These are phyloP conservation scores for Polyporus arcularius DNA, from an alignment of 768 basidiomycete species.

Conservation along the genomic window DNA sequence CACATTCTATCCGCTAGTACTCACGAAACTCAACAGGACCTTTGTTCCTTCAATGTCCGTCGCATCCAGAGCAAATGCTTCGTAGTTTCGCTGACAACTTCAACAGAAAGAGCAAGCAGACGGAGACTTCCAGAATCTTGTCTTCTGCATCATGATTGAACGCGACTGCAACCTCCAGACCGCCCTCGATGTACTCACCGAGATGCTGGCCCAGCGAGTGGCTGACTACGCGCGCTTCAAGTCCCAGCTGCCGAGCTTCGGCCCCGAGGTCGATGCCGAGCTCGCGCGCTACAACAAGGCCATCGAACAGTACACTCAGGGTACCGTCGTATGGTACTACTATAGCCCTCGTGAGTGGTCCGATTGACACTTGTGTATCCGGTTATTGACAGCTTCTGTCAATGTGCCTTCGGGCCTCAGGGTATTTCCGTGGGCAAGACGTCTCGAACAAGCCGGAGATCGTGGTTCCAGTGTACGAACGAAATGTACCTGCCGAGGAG, in stretches of 20 bases:
- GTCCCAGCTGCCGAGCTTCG: slow-evolving; percentile 37
- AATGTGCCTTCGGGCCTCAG: not conserved
- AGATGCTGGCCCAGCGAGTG: slow-evolving; percentile 38
- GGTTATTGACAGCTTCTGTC: not conserved
- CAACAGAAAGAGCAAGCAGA: slow-evolving; percentile 41
- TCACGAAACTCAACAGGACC: slow-evolving; percentile 30
- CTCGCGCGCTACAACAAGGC: slow-evolving; percentile 35
- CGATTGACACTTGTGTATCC: not conserved
- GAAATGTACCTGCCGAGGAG: not conserved
- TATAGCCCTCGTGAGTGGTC: slow-evolving; percentile 37
- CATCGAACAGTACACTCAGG: slow-evolving; percentile 40
- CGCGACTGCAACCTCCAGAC: slow-evolving; percentile 33
- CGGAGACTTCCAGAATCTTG: slow-evolving; percentile 42
- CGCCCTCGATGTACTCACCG: slow-evolving; percentile 39
- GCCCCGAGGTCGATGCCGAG: slow-evolving; percentile 35
- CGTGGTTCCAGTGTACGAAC: slow-evolving; percentile 15
- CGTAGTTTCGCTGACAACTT: not conserved
- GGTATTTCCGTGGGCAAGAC: slow-evolving; percentile 20
- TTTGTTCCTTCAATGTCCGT: slow-evolving; percentile 17
- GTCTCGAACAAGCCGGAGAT: slow-evolving; percentile 11
- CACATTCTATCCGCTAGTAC: slow-evolving; percentile 23
- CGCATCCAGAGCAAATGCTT: slow-evolving; percentile 4
- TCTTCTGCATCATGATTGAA: slow-evolving; percentile 42
- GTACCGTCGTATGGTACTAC: slow-evolving; percentile 43
- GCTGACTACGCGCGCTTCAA: slow-evolving; percentile 36